phyloP scores from a whole-genome alignment of 2,329 filamentous ascomycete genomes.

The Colletotrichum melonis region DNA sequence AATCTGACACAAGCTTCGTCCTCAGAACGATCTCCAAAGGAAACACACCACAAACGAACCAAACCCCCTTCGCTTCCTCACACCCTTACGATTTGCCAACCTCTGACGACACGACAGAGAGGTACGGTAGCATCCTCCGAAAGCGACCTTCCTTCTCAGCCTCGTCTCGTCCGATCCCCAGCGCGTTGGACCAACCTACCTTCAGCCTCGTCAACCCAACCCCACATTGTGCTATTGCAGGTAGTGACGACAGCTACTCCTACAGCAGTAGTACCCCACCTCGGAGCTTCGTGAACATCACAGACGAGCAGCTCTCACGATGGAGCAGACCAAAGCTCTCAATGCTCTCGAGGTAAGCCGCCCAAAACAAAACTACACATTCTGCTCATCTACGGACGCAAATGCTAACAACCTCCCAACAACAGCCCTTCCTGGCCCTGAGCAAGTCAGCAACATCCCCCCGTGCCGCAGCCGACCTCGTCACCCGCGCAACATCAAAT shows the following conservation, averaged over 20 bases:
- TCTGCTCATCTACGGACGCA: neutral
- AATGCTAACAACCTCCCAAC: slow-evolving; percentile 40
- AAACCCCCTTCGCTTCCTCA: neutral
- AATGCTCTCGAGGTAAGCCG: slow-evolving; percentile 70
- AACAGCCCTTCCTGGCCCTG: slow-evolving; percentile 88
- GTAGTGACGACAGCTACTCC: slow-evolving; percentile 12
- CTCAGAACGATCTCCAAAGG: slow-evolving; percentile 13
- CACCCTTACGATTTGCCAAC: neutral
- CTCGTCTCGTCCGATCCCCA: slow-evolving; percentile 20
- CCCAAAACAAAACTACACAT: neutral
- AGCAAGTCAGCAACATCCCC: slow-evolving; percentile 87
- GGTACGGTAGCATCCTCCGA: neutral
- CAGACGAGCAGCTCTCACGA: slow-evolving; percentile 47
- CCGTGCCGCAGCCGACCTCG: slow-evolving; percentile 85
- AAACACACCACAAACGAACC: slow-evolving; percentile 17
- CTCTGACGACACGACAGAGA: slow-evolving; percentile 10
- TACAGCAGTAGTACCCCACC: neutral
- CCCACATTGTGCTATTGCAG: slow-evolving; percentile 13
- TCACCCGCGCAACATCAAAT: slow-evolving; percentile 88
- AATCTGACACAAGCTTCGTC: slow-evolving; percentile 40
- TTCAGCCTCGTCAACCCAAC: slow-evolving; percentile 28
- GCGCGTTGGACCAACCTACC: neutral
- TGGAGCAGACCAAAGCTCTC: slow-evolving; percentile 80
- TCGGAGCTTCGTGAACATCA: slow-evolving; percentile 10
- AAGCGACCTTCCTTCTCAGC: neutral